phyloP scores from a whole-genome alignment of 352 stramenopile genomes.

The Pythium insidiosum region DNA sequence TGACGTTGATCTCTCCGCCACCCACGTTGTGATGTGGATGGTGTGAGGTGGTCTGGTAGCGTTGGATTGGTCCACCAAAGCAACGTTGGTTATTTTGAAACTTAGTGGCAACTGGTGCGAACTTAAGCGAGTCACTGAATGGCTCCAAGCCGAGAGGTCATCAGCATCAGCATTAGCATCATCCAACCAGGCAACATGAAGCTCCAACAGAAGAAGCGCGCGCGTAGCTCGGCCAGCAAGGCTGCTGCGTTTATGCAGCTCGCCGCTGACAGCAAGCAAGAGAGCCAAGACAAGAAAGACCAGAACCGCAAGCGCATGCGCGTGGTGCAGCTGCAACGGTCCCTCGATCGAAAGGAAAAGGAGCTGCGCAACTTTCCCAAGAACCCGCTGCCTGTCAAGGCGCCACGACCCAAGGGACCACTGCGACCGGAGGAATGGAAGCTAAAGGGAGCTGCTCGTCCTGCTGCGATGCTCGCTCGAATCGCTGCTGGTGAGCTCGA shows the following conservation, averaged over 20 bases:
- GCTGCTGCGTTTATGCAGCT: conserved; percentile 55
- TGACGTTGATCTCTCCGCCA: conserved; percentile 13
- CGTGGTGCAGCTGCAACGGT: conserved; percentile 72
- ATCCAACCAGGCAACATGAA: conserved; percentile 27
- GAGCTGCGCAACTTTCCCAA: conserved; percentile 53
- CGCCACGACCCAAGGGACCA: conserved; percentile 41
- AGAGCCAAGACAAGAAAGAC: conserved; percentile 51
- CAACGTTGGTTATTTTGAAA: too few relatives aligned
- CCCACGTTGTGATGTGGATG: conserved; percentile 7
- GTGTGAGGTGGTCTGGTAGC: too few relatives aligned
- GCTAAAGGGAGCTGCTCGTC: conserved; percentile 64
- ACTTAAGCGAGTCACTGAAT: conserved; percentile 11
- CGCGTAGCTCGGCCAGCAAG: conserved; percentile 28
- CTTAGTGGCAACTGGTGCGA: conserved; percentile 4
- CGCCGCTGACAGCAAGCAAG: conserved; percentile 51
- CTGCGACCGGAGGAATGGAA: conserved; percentile 63
- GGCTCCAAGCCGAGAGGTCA: conserved; percentile 7
- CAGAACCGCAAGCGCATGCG: conserved; percentile 67
- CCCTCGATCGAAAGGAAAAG: conserved; percentile 60
- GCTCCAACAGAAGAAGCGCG: conserved; percentile 41
- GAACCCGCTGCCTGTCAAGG: conserved; percentile 24
- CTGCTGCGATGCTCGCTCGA: conserved; percentile 57
- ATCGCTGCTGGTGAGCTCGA: conserved; percentile 77
- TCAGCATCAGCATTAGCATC: too few relatives aligned
- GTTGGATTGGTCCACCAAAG: too few relatives aligned